Evolutionary conservation across 352 stramenopile genomes (phyloP), one percentile per base, ranked within the genome.

Genomic region (Thraustotheca clavata): DNA sequence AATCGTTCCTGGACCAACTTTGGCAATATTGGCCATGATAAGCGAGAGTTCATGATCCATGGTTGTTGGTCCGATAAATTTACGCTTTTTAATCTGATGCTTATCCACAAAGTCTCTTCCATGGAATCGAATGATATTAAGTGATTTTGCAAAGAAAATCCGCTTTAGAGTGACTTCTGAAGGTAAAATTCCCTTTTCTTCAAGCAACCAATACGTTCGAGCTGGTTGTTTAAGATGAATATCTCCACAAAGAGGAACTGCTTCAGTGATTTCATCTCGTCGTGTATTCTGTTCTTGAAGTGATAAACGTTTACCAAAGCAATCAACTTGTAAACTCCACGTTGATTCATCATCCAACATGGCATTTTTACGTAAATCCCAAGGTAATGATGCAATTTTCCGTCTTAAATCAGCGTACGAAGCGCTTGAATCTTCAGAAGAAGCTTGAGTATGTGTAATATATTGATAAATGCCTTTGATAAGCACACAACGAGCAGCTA

Each of bases 1-100:
- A 22, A 86, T 69, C 3, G 71, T 73, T 24, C 68, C 60, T 20
- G 68, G 69, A 38, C 16, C 32, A 35, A 78, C 49, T 4, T 59
- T 31, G 1, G 73, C 88, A 27, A 89, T 74, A 67, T 91, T 96
- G 12, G 83, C 86, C 89, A 97, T 98, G 50, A 97, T 73, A 38
- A 97, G 79, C 31, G 77, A 77, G 0, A 97, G 73, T 49, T 97
- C 88, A 29, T 83, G 77, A 70, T 97, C 90, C 79, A 96, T 95
- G 32, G 75, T 89, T 1, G 91, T 97, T 3, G 91, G 89, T 11
- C 91, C 91, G 0, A 97, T 73, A 71, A 94, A 97, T 6, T 70
- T 60, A 61, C 88, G 71, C 62, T 88, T 85, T 60, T 91, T 92
- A 18, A 96, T 67, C 49, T 76, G 77, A 59, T 81, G 91, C 35